These are phyloP conservation scores for Yamadazyma ubonensis DNA, from an alignment of 805 yeast species.

Conservation along the genomic window DNA sequence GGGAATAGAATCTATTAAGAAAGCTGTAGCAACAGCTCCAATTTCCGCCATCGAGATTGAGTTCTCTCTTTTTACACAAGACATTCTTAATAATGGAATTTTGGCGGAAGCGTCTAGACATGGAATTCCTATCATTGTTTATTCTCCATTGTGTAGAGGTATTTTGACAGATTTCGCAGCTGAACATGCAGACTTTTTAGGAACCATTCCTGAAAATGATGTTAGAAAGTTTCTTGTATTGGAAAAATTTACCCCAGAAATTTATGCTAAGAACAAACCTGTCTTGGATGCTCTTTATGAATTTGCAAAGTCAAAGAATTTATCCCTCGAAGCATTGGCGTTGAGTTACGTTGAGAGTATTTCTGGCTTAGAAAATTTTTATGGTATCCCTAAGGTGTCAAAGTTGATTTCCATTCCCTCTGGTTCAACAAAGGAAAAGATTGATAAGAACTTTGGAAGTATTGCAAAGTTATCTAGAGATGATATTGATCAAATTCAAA, in stretches of 20 bases:
- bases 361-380: slow-evolving; percentile 57
- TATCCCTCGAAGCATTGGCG: slow-evolving; percentile 56
- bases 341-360: slow-evolving; percentile 52
- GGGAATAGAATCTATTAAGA: slow-evolving; percentile 55
- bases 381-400: slow-evolving; percentile 45
- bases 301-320: slow-evolving; percentile 46
- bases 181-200: slow-evolving; percentile 24
- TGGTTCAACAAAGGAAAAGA: slow-evolving; percentile 58
- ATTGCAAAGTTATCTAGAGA: slow-evolving; percentile 46
- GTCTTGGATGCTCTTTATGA: slow-evolving; percentile 51
- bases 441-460: slow-evolving; percentile 57
- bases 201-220: slow-evolving; percentile 7
- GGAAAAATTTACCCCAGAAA: slow-evolving; percentile 56
- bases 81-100: slow-evolving; percentile 63
- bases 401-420: slow-evolving; percentile 79
- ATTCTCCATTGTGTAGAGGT: slow-evolving; percentile 85
- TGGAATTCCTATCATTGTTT: slow-evolving; percentile 68
- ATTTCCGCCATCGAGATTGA: slow-evolving; percentile 76
- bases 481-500: slow-evolving; percentile 55
- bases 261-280: slow-evolving; percentile 50
- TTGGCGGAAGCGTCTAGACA: slow-evolving; percentile 56
- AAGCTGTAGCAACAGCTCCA: slow-evolving; percentile 56
- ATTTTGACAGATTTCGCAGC: slow-evolving; percentile 63
- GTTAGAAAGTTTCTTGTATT: slow-evolving; percentile 2
- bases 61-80: slow-evolving; percentile 65